Base-by-base conservation (phyloP, 2,329 filamentous ascomycete species). In the Gyromitra esculenta region DNA sequence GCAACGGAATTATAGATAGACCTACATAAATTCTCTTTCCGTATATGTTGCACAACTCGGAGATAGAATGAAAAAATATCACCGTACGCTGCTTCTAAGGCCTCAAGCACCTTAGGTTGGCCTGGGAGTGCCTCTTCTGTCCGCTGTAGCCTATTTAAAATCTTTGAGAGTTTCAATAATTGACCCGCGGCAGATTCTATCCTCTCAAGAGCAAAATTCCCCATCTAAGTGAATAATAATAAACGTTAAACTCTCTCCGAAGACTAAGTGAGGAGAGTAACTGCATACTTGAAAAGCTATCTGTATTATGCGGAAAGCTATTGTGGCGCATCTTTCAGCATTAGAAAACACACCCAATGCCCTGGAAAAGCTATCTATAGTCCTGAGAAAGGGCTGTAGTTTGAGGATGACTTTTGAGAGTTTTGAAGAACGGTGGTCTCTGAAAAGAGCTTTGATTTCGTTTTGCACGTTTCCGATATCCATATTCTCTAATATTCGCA, bases 21-120 rank as follows among this genome's bases (percentile, higher is more conserved):
- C 25, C 15, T 35, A 59, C 25, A 39, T 15, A 13, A 35, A 35
- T 9, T 7, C n/a, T 9, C 54, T 31, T 37, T 59, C 15, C 54
- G 25, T 59, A 59, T n/a, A 25, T 39, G 37, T 6, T 15, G 25
- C 7, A 59, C 15, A 7, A 59, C 31, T 37, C 18, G 1, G 7
- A 59, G 54, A n/a, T 59, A 59, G n/a, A 59, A n/a, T 15, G 1
- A 15, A 11, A 59, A 37, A 8, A 59, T 59, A 59, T 39, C 11
- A 59, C 13, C 31, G 15, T 59, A 59, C 15, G 54, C 54, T 39
- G 25, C 54, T 39, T 39, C 31, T 25, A 59, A 15, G 31, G 15
- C 54, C 21, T 59, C 54, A 15, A 7, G 31, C 15, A 59, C 6
- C 9, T 59, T 39, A 7, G 11, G 11, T 13, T 59, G 25, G 25